These are phyloP conservation scores for Senna siamea DNA, from an alignment of 306 rosid genomes.

Conservation along the genomic window DNA sequence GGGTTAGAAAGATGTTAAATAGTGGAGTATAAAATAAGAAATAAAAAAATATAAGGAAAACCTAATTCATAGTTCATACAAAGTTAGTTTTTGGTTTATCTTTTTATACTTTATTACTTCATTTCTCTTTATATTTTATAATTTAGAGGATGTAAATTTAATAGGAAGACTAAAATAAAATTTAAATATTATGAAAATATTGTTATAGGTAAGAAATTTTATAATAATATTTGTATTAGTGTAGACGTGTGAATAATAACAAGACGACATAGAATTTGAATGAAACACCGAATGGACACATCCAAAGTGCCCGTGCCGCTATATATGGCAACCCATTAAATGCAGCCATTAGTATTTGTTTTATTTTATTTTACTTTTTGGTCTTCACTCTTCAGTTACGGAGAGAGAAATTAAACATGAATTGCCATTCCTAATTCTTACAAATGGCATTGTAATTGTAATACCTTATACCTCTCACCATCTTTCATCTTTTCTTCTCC, in stretches of 20 bases:
- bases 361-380: background rate
- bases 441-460: conserved; percentile 11
- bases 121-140: no score
- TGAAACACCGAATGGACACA: background rate
- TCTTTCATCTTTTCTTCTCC: background rate
- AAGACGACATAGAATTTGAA: conserved; percentile 24
- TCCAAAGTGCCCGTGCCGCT: background rate
- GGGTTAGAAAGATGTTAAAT: no score
- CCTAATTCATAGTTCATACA: no score
- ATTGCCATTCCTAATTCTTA: conserved; percentile 7
- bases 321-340: conserved; percentile 14
- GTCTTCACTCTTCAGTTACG: background rate
- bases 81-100: no score
- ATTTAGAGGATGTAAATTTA: no score
- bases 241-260: background rate
- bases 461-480: background rate
- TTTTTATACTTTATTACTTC: no score
- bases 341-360: conserved; percentile 2
- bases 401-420: conserved; percentile 15
- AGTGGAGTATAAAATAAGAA: no score
- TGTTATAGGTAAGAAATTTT: no score
- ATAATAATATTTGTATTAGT: background rate
- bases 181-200: no score
- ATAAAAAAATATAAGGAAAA: no score
- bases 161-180: no score